Conservation (phyloP, 805 yeast species). For the Saturnispora halmiae region DNA sequence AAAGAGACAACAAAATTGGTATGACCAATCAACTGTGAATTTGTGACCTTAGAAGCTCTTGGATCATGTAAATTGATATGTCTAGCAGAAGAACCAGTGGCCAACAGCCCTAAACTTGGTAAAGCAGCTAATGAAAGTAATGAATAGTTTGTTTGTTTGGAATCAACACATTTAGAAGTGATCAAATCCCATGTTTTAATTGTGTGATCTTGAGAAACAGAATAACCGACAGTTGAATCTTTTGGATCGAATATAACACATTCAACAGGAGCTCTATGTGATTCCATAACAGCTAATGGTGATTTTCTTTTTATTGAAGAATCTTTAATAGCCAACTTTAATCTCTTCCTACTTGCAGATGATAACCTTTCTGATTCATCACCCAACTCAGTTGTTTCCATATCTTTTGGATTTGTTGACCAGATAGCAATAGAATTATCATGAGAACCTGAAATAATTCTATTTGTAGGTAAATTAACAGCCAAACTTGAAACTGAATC, state of each 20-base stretch:
- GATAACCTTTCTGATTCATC: conserved; percentile 38
- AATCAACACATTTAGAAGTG: conserved; percentile 76
- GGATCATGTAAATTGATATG: conserved; percentile 94
- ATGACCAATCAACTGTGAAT: conserved; percentile 76
- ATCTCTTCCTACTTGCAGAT: conserved; percentile 80
- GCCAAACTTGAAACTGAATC: conserved; percentile 77
- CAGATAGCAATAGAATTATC: conserved; percentile 78
- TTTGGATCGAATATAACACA: conserved; percentile 64
- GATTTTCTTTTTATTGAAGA: conserved; percentile 71
- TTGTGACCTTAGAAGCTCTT: conserved; percentile 58
- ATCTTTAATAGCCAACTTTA: conserved; percentile 71
- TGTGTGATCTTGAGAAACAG: conserved; percentile 93
- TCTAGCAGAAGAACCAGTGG: conserved; percentile 96
- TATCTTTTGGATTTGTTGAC: conserved; percentile 81
- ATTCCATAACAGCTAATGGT: conserved; percentile 68
- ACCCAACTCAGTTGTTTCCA: conserved; percentile 48
- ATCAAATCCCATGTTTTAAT: conserved; percentile 95
- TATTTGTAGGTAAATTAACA: conserved; percentile 41
- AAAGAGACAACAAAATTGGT: conserved; percentile 80
- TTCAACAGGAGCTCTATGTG: conserved; percentile 83
- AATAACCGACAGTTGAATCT: conserved; percentile 79
- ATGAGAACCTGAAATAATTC: conserved; percentile 76
- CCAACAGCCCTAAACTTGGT: conserved; percentile 59
- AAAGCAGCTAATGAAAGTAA: conserved; percentile 66
- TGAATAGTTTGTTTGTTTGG: conserved; percentile 80